phyloP scores from a whole-genome alignment of 441 rosid genomes.

The Erodium texanum region DNA sequence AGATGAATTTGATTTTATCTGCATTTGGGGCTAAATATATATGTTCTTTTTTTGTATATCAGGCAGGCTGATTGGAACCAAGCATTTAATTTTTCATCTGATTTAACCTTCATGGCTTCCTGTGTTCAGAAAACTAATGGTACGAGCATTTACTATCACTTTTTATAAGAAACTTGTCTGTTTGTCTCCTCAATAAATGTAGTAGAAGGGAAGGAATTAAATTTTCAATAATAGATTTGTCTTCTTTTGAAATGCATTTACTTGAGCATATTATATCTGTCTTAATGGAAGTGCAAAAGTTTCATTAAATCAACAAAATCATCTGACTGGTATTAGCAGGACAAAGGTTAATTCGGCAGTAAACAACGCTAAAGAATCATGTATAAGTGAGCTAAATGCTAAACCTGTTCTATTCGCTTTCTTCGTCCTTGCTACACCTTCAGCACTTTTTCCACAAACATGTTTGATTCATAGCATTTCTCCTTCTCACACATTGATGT shows the following conservation, averaged over 20 bases:
- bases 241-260: neutral
- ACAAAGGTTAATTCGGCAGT: neutral
- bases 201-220: neutral
- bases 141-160: constrained; percentile 18
- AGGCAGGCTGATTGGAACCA: constrained; percentile 81
- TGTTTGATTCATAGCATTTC: neutral
- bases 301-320: neutral
- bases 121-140: constrained; percentile 59
- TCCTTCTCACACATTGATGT: neutral
- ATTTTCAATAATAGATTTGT: neutral
- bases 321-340: neutral
- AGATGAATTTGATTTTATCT: constrained; percentile 9
- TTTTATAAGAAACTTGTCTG: neutral
- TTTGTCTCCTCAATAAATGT: neutral
- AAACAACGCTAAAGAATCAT: neutral
- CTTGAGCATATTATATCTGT: neutral
- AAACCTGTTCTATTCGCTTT: neutral
- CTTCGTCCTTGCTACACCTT: neutral
- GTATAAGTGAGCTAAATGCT: neutral
- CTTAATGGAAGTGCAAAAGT: neutral
- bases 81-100: constrained; percentile 74
- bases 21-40: constrained; percentile 9
- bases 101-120: constrained; percentile 58
- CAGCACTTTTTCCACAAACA: neutral
- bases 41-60: constrained; percentile 23